These are phyloP conservation scores for Termitomyces sp. DNA, from an alignment of 1,284 basidiomycete species.

Conservation along the genomic window DNA sequence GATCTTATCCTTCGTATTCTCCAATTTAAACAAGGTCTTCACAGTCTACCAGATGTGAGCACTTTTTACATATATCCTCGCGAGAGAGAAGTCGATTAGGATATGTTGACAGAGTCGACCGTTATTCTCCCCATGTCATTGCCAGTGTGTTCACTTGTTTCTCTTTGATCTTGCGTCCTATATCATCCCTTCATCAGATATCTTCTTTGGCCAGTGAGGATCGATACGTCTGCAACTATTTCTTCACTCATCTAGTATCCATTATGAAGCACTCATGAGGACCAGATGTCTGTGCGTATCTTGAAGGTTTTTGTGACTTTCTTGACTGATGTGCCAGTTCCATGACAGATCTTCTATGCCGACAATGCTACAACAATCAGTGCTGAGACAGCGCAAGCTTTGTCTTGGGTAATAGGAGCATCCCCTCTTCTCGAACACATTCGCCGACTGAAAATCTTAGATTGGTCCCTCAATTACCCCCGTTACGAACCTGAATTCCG, in stretches of 20 bases:
- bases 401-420: constrained; percentile 46
- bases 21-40: not conserved
- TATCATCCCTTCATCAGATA: constrained; percentile 34
- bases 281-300: constrained; percentile 59
- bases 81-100: constrained; percentile 3
- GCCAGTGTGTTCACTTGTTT: constrained; percentile 45
- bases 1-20: not conserved
- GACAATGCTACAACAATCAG: constrained; percentile 65
- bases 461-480: constrained; percentile 73
- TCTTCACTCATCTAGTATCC: not conserved
- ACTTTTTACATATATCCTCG: not conserved
- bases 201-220: constrained; percentile 69
- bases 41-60: constrained; percentile 70
- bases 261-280: constrained; percentile 58
- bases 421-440: constrained; percentile 3
- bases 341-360: constrained; percentile 61
- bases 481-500: constrained; percentile 69
- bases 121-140: constrained; percentile 76
- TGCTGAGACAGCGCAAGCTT: constrained; percentile 48
- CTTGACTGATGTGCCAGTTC: not conserved
- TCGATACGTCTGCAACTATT: not conserved
- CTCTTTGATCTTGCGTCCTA: not conserved
- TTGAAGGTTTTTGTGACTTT: not conserved
- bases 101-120: constrained; percentile 56
- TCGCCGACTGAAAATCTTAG: constrained; percentile 20